These are phyloP conservation scores for Spergularia marina DNA, from an alignment of 148 eudicot species.

Conservation along the genomic window DNA sequence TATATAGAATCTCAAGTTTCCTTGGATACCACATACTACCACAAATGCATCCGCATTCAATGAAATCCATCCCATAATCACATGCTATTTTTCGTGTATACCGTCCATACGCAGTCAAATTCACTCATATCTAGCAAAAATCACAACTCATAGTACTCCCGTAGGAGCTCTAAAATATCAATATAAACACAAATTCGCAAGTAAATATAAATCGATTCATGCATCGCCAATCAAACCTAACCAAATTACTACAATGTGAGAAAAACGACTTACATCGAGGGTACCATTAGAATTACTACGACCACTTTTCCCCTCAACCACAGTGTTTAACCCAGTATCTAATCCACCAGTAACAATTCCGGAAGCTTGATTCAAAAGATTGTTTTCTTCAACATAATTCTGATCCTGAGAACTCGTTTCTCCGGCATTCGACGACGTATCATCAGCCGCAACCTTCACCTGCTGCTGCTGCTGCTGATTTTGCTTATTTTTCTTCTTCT, in stretches of 20 bases:
- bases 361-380: slow-evolving; percentile 6
- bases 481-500: slow-evolving; percentile 70
- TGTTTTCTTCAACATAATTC: slow-evolving; percentile 23
- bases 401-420: slow-evolving; percentile 38
- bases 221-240: not conserved
- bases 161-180: not conserved
- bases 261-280: slow-evolving; percentile 13
- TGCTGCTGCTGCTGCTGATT: slow-evolving; percentile 31
- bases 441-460: slow-evolving; percentile 19
- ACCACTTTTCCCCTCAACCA: not conserved
- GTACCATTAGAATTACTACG: slow-evolving; percentile 13
- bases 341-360: slow-evolving; percentile 13
- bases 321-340: slow-evolving; percentile 12
- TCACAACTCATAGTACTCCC: not conserved
- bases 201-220: not conserved
- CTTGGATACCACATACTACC: not conserved
- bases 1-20: not conserved
- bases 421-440: slow-evolving; percentile 34
- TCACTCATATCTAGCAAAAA: not conserved
- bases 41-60: not conserved
- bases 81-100: not conserved
- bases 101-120: not conserved
- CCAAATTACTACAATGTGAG: not conserved
- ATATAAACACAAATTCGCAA: not conserved
- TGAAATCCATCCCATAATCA: not conserved